phyloP scores from a whole-genome alignment of 371 early-diverging fungal genomes.

The Sanchytrium tribonematis region DNA sequence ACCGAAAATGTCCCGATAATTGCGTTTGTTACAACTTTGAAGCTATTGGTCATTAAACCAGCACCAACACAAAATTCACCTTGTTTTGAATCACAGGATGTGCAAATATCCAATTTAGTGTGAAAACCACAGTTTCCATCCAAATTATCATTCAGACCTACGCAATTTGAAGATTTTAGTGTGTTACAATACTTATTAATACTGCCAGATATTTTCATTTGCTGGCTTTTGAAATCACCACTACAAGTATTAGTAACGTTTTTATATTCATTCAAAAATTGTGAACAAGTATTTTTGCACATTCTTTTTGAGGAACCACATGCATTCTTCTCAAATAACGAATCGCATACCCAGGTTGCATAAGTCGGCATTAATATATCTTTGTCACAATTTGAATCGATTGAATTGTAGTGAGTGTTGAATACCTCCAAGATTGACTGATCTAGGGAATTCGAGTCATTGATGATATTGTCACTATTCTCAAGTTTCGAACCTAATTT shows the following conservation, averaged over 20 bases:
- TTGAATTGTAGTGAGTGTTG: background rate
- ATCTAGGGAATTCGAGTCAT: background rate
- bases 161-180: background rate
- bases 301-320: background rate
- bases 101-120: background rate
- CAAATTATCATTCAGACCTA: background rate
- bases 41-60: background rate
- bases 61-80: background rate
- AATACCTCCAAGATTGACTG: background rate
- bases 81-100: background rate
- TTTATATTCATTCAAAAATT: background rate
- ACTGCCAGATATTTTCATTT: background rate
- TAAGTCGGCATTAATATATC: background rate
- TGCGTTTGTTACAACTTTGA: background rate
- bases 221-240: background rate
- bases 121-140: background rate
- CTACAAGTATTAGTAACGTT: background rate
- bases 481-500: background rate
- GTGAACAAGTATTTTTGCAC: background rate
- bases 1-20: too few relatives aligned
- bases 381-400: background rate
- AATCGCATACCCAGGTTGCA: background rate
- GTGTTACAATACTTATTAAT: background rate
- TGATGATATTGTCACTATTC: background rate
- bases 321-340: background rate